Evolutionary conservation across 257 asterid species (phyloP).

Genomic region (Solanum etuberosum): DNA sequence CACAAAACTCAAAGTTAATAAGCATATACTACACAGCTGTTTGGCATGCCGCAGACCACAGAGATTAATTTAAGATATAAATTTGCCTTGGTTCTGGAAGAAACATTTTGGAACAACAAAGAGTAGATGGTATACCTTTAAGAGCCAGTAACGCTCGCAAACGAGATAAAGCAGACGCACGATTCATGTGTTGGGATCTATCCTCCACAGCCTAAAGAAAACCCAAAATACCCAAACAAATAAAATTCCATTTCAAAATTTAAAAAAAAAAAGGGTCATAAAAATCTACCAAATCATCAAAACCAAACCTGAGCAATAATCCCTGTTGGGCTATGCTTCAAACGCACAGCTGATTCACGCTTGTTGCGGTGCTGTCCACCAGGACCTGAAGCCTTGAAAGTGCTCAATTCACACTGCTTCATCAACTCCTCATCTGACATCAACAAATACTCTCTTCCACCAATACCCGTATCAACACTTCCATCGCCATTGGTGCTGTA

Average conservation of each 20-base stretch:
- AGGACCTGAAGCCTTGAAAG: conserved; percentile 84
- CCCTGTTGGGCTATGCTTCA: conserved; percentile 90
- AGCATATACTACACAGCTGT: not conserved
- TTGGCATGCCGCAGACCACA: not conserved
- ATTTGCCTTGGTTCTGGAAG: not conserved
- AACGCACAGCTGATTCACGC: conserved; percentile 95
- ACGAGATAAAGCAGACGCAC: conserved; percentile 73
- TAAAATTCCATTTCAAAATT: not conserved
- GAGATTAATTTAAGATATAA: not conserved
- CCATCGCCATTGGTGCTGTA: conserved; percentile 7
- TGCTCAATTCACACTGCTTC: conserved; percentile 75
- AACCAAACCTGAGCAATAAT: conserved; percentile 55
- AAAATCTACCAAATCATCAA: not conserved
- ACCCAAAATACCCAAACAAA: not conserved
- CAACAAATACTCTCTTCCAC: conserved; percentile 45
- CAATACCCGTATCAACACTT: conserved; percentile 5
- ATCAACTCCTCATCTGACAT: conserved; percentile 79
- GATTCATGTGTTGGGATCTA: conserved; percentile 87
- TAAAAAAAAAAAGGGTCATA: not conserved
- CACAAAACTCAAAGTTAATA: not conserved
- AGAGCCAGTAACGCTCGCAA: conserved; percentile 68
- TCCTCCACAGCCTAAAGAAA: conserved; percentile 76
- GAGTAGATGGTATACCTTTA: conserved; percentile 35
- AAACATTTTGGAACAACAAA: not conserved
- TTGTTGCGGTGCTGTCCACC: conserved; percentile 99